A percentile compares a stretch with the other conserved stretches of the same genome.
These are phyloP conservation scores for Aspergillus taichungensis DNA, from an alignment of 495 filamentous ascomycete species.

Conservation along the genomic window DNA sequence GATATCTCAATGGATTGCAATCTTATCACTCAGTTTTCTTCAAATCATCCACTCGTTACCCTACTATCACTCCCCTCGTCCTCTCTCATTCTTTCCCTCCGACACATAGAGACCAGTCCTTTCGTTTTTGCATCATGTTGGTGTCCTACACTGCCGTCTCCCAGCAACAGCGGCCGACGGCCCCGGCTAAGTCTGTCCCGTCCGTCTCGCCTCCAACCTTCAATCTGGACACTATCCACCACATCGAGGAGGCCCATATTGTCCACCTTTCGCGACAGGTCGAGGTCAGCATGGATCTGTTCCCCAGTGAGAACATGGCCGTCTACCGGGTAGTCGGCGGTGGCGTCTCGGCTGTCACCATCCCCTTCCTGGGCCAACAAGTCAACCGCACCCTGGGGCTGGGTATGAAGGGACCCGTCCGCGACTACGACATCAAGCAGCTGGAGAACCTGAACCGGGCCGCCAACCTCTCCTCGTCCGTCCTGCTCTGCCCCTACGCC, in stretches of 20 bases:
- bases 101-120: no score
- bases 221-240: conserved; percentile 7
- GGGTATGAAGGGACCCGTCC: conserved; percentile 9
- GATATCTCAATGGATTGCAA: no score
- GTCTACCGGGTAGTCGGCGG: conserved; percentile 2
- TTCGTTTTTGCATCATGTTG: conserved; percentile 2
- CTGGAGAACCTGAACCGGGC: conserved; percentile 4
- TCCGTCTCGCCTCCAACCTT: not conserved
- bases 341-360: conserved; percentile 6
- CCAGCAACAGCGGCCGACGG: conserved; percentile 1
- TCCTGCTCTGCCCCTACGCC: conserved; percentile 14
- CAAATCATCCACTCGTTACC: no score
- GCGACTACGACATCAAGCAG: conserved; percentile 1
- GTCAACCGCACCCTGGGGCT: conserved; percentile 14
- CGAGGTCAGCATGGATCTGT: conserved; percentile 6
- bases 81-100: no score
- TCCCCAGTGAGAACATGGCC: conserved; percentile 6
- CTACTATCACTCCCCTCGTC: no score
- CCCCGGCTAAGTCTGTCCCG: not conserved
- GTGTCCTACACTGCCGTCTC: conserved; percentile 4
- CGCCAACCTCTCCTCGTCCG: conserved; percentile 4
- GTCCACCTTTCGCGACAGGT: conserved; percentile 7
- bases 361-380: conserved; percentile 7
- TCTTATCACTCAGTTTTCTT: no score
- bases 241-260: conserved; percentile 9